These are phyloP conservation scores for Capsella bursapastoris DNA, from an alignment of 345 rosid genomes.

Conservation along the genomic window DNA sequence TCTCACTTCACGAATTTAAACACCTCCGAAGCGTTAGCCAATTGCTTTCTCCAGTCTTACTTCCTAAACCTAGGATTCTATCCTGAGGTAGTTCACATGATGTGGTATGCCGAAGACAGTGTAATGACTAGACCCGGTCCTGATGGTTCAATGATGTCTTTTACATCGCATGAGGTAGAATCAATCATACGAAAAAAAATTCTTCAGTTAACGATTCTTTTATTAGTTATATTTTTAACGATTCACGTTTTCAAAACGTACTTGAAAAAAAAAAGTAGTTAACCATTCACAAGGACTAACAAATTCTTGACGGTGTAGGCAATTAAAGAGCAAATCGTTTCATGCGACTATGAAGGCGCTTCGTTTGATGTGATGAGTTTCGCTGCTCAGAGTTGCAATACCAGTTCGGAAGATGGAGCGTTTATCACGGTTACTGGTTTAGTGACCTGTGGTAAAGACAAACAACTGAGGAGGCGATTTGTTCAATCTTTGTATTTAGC, in stretches of 20 bases:
- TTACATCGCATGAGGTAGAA: not conserved
- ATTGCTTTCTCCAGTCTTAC: not conserved
- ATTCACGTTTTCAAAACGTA: not conserved
- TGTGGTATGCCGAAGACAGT: constrained; percentile 1
- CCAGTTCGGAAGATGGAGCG: not conserved
- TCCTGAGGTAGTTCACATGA: constrained; percentile 1
- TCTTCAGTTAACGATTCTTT: too few species aligned
- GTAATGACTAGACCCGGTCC: not conserved
- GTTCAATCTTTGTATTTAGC: constrained; percentile 3
- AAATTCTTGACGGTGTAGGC: not conserved
- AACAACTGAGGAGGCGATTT: not conserved
- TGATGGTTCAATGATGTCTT: not conserved
- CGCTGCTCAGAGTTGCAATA: not conserved
- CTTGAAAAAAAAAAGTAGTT: not conserved
- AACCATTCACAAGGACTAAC: too few species aligned
- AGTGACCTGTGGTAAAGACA: not conserved
- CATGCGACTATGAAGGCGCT: not conserved
- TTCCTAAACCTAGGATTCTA: not conserved
- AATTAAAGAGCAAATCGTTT: not conserved
- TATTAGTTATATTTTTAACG: not conserved
- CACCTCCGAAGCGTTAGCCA: not conserved
- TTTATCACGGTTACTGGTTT: constrained; percentile 7
- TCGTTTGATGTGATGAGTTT: constrained; percentile 2
- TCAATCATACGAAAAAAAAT: not conserved
- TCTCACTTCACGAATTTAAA: not conserved